These are phyloP conservation scores for Saccharomycopsis fermentans DNA, from an alignment of 805 yeast species.

Conservation along the genomic window DNA sequence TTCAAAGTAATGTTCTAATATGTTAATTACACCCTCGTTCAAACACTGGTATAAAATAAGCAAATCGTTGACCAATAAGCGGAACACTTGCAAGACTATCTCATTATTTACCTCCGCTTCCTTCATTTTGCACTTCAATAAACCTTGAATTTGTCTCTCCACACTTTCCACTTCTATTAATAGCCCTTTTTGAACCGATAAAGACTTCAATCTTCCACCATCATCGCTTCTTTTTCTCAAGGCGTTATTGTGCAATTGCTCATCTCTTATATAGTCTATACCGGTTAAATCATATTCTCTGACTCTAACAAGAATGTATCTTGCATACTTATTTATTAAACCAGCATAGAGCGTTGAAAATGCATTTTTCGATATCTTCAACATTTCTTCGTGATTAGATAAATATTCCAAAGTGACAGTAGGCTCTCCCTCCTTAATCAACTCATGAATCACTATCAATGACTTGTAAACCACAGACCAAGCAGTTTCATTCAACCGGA, in stretches of 20 bases:
- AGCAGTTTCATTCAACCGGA: conserved; percentile 63
- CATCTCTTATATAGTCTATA: conserved; percentile 73
- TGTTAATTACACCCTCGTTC: conserved; percentile 91
- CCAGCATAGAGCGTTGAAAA: conserved; percentile 40
- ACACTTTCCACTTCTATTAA: conserved; percentile 80
- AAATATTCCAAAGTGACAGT: conserved; percentile 61
- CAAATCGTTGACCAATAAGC: conserved; percentile 83
- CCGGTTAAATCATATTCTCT: conserved; percentile 55
- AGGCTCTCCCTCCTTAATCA: conserved; percentile 85
- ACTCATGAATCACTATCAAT: conserved; percentile 72
- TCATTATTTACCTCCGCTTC: conserved; percentile 82
- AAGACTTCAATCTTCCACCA: conserved; percentile 52
- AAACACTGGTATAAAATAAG: conserved; percentile 78
- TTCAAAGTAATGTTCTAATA: conserved; percentile 91
- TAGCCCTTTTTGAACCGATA: conserved; percentile 69
- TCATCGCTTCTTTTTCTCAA: conserved; percentile 26
- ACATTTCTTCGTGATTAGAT: conserved; percentile 39
- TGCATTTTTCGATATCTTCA: conserved; percentile 32
- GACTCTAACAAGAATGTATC: conserved; percentile 60
- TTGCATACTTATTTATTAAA: conserved; percentile 54
- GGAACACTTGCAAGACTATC: conserved; percentile 70
- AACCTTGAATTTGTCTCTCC: conserved; percentile 66
- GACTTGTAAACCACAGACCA: conserved; percentile 91
- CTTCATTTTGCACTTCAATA: conserved; percentile 62
- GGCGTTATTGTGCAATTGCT: conserved; percentile 33